These are phyloP conservation scores for Colletotrichum sp. DNA, from an alignment of 2,329 filamentous ascomycete species.

Conservation along the genomic window DNA sequence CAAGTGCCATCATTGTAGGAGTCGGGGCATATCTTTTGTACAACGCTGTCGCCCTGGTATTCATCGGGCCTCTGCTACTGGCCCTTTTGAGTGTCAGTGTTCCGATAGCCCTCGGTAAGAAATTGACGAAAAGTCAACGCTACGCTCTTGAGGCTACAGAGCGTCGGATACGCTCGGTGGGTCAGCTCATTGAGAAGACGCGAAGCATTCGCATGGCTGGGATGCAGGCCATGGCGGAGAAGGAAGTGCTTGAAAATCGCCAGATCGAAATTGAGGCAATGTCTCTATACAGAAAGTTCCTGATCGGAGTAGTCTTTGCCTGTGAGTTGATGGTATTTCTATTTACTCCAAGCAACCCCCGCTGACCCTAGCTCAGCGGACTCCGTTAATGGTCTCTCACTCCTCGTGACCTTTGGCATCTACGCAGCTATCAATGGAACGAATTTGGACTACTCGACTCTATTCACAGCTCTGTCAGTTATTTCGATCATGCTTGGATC, in stretches of 20 bases:
- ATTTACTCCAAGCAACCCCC: background rate
- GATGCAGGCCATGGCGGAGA: background rate
- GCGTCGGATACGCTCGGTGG: background rate
- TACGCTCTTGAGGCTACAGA: background rate
- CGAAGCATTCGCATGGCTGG: background rate
- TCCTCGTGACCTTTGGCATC: background rate
- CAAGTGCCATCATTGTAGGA: background rate
- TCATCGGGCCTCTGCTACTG: background rate
- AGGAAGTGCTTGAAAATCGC: background rate
- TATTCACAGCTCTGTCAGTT: background rate
- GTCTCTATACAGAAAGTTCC: background rate
- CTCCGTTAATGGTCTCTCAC: background rate
- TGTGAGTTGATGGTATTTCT: background rate
- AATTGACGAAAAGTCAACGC: background rate
- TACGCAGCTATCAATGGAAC: background rate
- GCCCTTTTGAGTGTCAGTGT: background rate
- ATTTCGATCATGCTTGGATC: background rate
- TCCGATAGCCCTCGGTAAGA: background rate
- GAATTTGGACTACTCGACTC: background rate
- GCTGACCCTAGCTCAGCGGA: background rate
- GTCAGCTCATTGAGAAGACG: background rate
- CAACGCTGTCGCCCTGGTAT: background rate
- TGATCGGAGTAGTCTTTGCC: background rate
- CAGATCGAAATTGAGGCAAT: background rate
- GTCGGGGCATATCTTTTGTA: background rate